phyloP scores from a whole-genome alignment of 495 filamentous ascomycete genomes.

The Patellaria atrata region DNA sequence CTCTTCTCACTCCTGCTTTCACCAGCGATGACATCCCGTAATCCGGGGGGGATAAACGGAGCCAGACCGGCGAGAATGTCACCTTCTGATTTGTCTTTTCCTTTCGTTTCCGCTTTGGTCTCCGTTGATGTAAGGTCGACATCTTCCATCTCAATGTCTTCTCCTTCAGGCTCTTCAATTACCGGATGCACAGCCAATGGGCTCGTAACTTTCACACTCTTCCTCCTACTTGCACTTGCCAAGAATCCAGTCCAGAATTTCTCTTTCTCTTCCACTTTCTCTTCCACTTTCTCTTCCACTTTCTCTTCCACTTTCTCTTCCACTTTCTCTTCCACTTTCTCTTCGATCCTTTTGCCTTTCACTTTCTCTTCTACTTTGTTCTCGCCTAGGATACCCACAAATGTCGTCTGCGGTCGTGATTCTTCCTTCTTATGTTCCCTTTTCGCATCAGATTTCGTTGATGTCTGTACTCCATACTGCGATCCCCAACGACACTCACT shows the following conservation, averaged over 20 bases:
- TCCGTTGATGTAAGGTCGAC: too few relatives aligned
- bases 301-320: slow-evolving; percentile 8
- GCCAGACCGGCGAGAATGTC: too few relatives aligned
- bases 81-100: too few relatives aligned
- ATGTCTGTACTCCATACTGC: slow-evolving; percentile 16
- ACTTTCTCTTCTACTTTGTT: too few relatives aligned
- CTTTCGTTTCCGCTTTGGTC: too few relatives aligned
- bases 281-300: neutral
- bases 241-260: slow-evolving; percentile 19
- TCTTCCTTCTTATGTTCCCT: too few relatives aligned
- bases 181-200: slow-evolving; percentile 4
- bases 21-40: too few relatives aligned
- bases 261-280: slow-evolving; percentile 8
- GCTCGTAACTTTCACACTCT: slow-evolving; percentile 3
- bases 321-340: slow-evolving; percentile 6
- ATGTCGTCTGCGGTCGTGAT: slow-evolving; percentile 1
- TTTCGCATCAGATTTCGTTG: slow-evolving; percentile 3
- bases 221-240: slow-evolving; percentile 13
- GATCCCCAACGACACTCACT: slow-evolving; percentile 28
- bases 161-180: too few relatives aligned
- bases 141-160: too few relatives aligned
- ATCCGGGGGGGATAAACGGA: too few relatives aligned
- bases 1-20: too few relatives aligned
- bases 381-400: neutral
- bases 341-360: neutral